Base-by-base conservation (phyloP, 1,284 basidiomycete genomes). In the Boletellus deceptivus region DNA sequence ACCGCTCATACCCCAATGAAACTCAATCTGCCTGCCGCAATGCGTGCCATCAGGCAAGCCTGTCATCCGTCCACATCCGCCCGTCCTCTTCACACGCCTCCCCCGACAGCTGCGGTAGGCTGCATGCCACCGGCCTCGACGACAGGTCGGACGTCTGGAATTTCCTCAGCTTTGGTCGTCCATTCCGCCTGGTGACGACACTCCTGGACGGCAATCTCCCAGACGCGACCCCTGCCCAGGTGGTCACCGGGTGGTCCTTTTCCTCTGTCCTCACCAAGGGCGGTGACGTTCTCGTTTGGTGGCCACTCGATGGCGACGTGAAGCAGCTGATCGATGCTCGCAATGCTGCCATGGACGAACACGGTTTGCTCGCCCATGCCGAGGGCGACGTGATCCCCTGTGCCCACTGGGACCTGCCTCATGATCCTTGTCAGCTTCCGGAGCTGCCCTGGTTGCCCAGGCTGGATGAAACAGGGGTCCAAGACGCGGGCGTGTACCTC, bases 241-340 rank as follows among this genome's bases (percentile, higher is more conserved):
- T 91, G 27, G 86, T 85, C 63, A 86, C 86, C 52, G 92, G 92
- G n/a, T 93, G 91, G 92, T 57, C 62, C 6, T 87, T 86, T 67
- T 86, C 84, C 7, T 78, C 84, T 3, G 74, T 83, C 31, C 79
- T 95, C 54, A 86, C 85, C 3, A 74, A 78, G 46, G 74, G 77
- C 5, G 90, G 91, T 2, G 76, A 82, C 33, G 81, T 91, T 31
- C 78, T 85, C 56, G 80, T 88, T 7, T 93, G 85, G 82, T 92
- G 83, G 81, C 90, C 90, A 1, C 78, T 79, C 57, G 64, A 65
- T 4, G 77, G 76, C 14, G 63, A 52, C 17, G 72, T 82, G 68
- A 62, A 58, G 18, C 55, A 69, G 8, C 55, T 56, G 5, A 65
- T 82, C 29, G 62, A 69, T 29, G 64, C 64, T 24, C 75, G 75